phyloP scores from a whole-genome alignment of 2,329 filamentous ascomycete genomes.

The Monosporascus sp. region DNA sequence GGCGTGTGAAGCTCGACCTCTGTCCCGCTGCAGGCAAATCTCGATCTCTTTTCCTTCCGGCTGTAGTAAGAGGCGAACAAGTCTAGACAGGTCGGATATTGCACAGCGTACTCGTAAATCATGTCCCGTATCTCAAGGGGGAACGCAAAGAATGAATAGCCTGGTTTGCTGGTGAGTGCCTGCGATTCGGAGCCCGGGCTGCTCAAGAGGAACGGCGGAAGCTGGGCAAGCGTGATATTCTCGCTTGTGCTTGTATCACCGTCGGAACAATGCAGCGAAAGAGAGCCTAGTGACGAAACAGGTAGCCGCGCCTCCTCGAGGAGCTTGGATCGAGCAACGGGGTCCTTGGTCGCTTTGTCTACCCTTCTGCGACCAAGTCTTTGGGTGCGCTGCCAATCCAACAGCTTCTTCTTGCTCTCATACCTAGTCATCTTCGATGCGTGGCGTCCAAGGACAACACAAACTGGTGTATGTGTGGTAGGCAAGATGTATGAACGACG shows the following conservation, averaged over 20 bases:
- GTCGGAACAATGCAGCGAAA: neutral
- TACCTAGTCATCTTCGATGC: neutral
- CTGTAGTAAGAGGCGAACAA: slow-evolving; percentile 27
- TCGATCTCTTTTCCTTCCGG: slow-evolving; percentile 11
- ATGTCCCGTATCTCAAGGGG: slow-evolving; percentile 30
- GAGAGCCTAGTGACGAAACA: neutral
- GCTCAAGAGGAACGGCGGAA: neutral
- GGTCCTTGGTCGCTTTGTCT: slow-evolving; percentile 14
- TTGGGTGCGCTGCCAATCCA: slow-evolving; percentile 4
- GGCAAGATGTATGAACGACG: neutral
- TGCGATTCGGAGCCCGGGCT: neutral
- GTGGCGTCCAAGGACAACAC: neutral
- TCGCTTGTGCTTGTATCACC: neutral
- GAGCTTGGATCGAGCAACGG: slow-evolving; percentile 10
- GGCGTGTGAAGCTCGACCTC: slow-evolving; percentile 20
- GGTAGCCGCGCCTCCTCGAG: slow-evolving; percentile 14
- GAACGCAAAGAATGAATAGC: slow-evolving; percentile 23
- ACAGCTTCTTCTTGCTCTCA: slow-evolving; percentile 11
- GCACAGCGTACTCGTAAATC: slow-evolving; percentile 25
- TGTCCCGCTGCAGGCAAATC: neutral
- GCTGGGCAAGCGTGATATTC: neutral
- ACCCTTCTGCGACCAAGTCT: slow-evolving; percentile 14
- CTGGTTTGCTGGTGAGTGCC: neutral
- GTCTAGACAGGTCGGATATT: slow-evolving; percentile 23
- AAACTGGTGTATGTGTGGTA: neutral